Evolutionary conservation across 352 stramenopile species (phyloP).

Genomic region (Lagenidium sp.): DNA sequence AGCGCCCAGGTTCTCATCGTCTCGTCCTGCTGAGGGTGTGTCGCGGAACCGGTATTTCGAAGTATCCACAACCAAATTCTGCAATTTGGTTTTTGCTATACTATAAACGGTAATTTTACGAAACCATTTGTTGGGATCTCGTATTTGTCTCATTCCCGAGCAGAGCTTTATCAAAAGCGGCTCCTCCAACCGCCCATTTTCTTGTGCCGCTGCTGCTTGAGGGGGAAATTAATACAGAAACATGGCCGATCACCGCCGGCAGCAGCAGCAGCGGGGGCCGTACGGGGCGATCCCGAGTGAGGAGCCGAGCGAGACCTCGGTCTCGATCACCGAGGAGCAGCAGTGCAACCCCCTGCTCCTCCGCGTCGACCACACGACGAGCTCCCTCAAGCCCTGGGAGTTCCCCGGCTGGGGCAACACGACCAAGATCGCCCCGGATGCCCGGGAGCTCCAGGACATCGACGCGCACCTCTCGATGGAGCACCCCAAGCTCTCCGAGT

Average conservation of each 20-base stretch:
- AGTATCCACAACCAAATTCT: too few relatives aligned
- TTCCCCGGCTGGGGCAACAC: conserved; percentile 80
- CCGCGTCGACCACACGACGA: conserved; percentile 57
- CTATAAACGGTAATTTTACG: too few relatives aligned
- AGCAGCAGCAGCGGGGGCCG: too few relatives aligned
- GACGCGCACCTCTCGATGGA: conserved; percentile 59
- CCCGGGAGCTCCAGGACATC: conserved; percentile 66
- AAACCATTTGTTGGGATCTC: too few relatives aligned
- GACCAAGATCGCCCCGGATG: conserved; percentile 39
- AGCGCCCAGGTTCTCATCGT: conserved; percentile 6
- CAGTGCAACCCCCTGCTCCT: conserved; percentile 57
- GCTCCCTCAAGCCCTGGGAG: conserved; percentile 75
- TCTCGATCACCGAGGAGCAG: conserved; percentile 31
- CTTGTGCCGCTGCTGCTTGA: too few relatives aligned
- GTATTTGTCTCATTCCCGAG: too few relatives aligned
- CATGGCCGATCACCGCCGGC: too few relatives aligned
- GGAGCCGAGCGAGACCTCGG: conserved; percentile 17
- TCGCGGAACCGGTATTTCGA: too few relatives aligned
- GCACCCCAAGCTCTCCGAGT: conserved; percentile 87
- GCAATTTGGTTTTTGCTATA: too few relatives aligned
- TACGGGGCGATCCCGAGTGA: conserved; percentile 53
- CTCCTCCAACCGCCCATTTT: too few relatives aligned
- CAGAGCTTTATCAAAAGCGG: too few relatives aligned
- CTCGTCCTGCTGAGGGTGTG: not conserved
- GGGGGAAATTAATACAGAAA: too few relatives aligned